Evolutionary conservation across 345 rosid genomes (phyloP), one percentile per base, ranked within the genome.

Genomic region (Kernera saxatilis): DNA sequence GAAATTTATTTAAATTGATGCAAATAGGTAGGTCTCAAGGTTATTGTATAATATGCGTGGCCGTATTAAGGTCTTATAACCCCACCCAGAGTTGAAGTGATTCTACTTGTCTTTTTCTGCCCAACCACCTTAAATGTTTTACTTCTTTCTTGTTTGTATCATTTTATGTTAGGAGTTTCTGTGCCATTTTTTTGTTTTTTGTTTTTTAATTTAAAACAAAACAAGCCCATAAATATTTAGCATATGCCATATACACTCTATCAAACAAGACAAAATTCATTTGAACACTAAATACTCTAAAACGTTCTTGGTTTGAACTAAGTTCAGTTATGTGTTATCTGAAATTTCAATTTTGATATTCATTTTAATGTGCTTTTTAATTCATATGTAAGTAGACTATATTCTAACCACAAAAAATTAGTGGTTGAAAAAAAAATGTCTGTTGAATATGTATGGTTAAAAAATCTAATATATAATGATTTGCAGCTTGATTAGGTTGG

Each of bases 401-500:
- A 23, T 7, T 33, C 27, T 23, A 69, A 41, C 26, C 45, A 69
- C n/a, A 27, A 22, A 3, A 33, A 3, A 36, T 5, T 36, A 36
- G 22, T 23, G 33, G 56, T 25, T 25, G 15, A 29, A 3, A 49
- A 49, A 44, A 17, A 15, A 23, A 19, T 43, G 10, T 1, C 9
- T 12, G 43, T 55, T 32, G 64, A 43, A 30, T 67, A 41, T 30
- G 25, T 43, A 21, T 29, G 41, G 4, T 54, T 8, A 27, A 54
- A 41, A 46, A 44, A 21, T 12, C 19, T 46, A 30, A 19, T 33
- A 18, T 27, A 18, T 17, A 52, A 11, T 72, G 67, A 40, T 59
- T 21, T 58, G 67, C 41, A 50, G 22, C 30, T 40, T 67, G 44
- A 74, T 67, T 66, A 74, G 73, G 73, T 67, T 59, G 62, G 68